A percentile compares a stretch with the other conserved stretches of the same genome.
These are phyloP conservation scores for Chenopodium formosanum DNA, from an alignment of 148 eudicot species.

Conservation along the genomic window DNA sequence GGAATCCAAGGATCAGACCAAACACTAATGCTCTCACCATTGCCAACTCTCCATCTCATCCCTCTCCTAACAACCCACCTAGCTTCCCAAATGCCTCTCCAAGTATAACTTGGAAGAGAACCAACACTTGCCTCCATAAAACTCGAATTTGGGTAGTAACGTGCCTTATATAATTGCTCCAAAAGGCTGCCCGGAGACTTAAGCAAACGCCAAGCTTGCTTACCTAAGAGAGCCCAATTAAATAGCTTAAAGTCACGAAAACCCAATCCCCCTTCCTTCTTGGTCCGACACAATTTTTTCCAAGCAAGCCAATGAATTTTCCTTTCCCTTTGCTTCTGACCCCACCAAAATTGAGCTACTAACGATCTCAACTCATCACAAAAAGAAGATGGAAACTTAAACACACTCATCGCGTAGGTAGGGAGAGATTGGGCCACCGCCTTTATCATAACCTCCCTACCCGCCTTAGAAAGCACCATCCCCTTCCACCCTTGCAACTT, in stretches of 20 bases:
- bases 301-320: neutral
- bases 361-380: neutral
- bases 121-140: neutral
- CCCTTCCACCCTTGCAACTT: conserved; percentile 1
- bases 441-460: neutral
- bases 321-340: neutral
- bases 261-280: neutral
- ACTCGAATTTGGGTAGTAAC: neutral
- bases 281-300: neutral
- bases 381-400: neutral
- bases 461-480: neutral
- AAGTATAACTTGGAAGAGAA: neutral
- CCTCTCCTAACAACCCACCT: neutral
- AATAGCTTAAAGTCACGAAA: neutral
- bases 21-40: neutral
- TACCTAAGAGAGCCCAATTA: neutral
- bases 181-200: neutral
- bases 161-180: neutral
- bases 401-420: neutral
- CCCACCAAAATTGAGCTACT: neutral
- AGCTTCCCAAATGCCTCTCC: neutral
- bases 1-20: neutral
- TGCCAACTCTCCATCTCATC: neutral
- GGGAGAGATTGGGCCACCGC: neutral
- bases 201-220: neutral